phyloP scores from a whole-genome alignment of 2,329 filamentous ascomycete genomes.

The Huntiella decipiens region DNA sequence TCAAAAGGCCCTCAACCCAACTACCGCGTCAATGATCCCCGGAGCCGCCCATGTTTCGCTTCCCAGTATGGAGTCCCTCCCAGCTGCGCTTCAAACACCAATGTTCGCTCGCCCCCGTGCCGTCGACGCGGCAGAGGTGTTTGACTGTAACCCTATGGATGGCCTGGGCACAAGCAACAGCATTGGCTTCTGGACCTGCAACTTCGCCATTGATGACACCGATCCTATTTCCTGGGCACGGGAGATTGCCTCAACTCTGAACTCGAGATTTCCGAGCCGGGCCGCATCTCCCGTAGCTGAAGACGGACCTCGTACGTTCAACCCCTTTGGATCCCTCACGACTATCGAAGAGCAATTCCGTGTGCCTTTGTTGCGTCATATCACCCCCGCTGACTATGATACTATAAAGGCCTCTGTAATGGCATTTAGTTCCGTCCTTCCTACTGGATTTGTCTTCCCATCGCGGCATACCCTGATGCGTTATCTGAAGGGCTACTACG shows the following conservation, averaged over 20 bases:
- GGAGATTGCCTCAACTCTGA: constrained; percentile 24
- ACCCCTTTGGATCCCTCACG: constrained; percentile 13
- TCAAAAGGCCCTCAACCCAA: background rate
- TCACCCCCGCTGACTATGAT: constrained; percentile 34
- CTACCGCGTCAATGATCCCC: background rate
- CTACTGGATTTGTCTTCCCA: constrained; percentile 45
- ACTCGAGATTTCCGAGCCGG: constrained; percentile 33
- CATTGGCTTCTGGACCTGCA: background rate
- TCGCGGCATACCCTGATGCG: constrained; percentile 49
- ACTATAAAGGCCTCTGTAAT: constrained; percentile 39
- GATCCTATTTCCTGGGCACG: constrained; percentile 9
- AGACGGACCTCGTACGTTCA: constrained; percentile 21
- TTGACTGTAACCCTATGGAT: constrained; percentile 1
- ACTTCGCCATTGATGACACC: background rate
- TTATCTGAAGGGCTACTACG: constrained; percentile 52
- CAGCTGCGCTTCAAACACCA: background rate
- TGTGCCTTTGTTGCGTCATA: constrained; percentile 23
- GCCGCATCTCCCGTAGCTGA: constrained; percentile 36
- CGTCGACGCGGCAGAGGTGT: background rate
- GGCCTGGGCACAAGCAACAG: background rate
- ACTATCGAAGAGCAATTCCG: constrained; percentile 18
- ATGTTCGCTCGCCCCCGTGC: background rate
- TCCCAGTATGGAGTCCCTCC: background rate
- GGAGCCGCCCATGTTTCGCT: background rate
- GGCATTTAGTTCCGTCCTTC: constrained; percentile 41